phyloP scores from a whole-genome alignment of 352 stramenopile genomes.

The Phytophthora brassicae region DNA sequence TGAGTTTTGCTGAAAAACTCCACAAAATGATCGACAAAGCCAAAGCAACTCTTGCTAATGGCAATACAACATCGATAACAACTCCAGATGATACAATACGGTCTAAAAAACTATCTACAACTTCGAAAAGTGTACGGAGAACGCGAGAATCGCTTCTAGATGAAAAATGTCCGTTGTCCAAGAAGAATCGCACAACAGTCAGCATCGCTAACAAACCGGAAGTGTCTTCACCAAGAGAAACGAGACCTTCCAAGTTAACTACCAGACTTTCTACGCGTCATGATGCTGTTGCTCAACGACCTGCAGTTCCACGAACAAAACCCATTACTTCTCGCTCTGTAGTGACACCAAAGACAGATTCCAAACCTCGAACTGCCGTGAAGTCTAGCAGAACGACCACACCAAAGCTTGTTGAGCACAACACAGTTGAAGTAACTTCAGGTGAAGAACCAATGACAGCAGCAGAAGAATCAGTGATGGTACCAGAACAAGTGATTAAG shows the following conservation, averaged over 20 bases:
- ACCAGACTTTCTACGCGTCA: slow-evolving; percentile 11
- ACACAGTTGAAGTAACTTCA: neutral
- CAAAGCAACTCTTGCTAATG: slow-evolving; percentile 59
- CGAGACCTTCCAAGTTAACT: slow-evolving; percentile 17
- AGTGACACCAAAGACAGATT: slow-evolving; percentile 9
- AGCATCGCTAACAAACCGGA: slow-evolving; percentile 19
- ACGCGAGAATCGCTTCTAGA: slow-evolving; percentile 6
- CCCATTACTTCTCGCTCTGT: slow-evolving; percentile 8
- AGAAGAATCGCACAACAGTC: slow-evolving; percentile 14
- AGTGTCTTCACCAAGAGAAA: slow-evolving; percentile 7
- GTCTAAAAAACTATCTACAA: slow-evolving; percentile 8
- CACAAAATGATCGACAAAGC: slow-evolving; percentile 90
- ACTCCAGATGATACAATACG: neutral
- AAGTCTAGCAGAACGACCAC: slow-evolving; percentile 15
- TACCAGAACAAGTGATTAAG: neutral
- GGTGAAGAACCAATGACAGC: slow-evolving; percentile 1
- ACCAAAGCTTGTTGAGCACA: neutral
- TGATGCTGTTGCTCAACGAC: slow-evolving; percentile 2
- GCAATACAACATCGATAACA: slow-evolving; percentile 18
- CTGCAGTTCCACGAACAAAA: slow-evolving; percentile 14
- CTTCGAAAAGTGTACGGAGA: slow-evolving; percentile 11
- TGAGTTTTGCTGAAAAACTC: slow-evolving; percentile 85
- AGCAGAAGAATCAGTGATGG: neutral
- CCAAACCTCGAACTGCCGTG: slow-evolving; percentile 11
- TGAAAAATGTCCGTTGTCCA: slow-evolving; percentile 9